Base-by-base conservation (phyloP, 1,284 basidiomycete species). In the Apiotrichum sp. region DNA sequence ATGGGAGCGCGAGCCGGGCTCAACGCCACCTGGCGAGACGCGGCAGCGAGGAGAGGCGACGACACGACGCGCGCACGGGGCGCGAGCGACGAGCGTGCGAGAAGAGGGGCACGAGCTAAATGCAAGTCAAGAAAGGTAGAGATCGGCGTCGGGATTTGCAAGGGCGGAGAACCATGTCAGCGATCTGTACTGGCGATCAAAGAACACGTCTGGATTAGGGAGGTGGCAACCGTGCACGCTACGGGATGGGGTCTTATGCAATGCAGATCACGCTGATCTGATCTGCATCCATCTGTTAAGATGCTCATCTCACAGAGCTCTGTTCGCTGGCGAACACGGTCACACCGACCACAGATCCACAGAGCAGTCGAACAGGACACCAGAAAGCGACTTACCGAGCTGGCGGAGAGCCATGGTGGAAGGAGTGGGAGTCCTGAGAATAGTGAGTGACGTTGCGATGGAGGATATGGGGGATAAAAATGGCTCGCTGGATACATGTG, bases 361-460 rank as follows among this genome's bases (percentile, higher is more conserved):
- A 22, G 22, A 22, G 22, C 22, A 22, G 22, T 22, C 22, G 22
- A 22, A 22, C 22, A 22, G 22, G 22, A 22, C 22, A 22, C 22
- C 22, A 22, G 22, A 22, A 22, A 22, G 22, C 11, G n/a, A 65
- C 70, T 48, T 53, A 72, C 70, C 65, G 42, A 72, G 54, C 51
- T 69, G 68, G 58, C 68, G 66, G 61, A 70, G 56, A 62, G 69
- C 68, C 70, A 72, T 72, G 40, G 6, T 66, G 47, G 47, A 31
- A 47, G 36, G n/a, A 40, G 22, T 22, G 22, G 40, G 16, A 51
- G 29, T 41, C 38, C 38, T 41, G 48, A 45, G 43, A 52, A 43
- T 52, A 43, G 50, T 46, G 50, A 52, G 50, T 39, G 35, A 44
- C 22, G 47, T 38, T 41, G 14, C 40, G 14, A 14, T n/a, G 36